A percentile compares a stretch with the other conserved stretches of the same genome.
phyloP scores from a whole-genome alignment of 1,284 basidiomycete species.

The Apiotrichum mycotoxinovorans region DNA sequence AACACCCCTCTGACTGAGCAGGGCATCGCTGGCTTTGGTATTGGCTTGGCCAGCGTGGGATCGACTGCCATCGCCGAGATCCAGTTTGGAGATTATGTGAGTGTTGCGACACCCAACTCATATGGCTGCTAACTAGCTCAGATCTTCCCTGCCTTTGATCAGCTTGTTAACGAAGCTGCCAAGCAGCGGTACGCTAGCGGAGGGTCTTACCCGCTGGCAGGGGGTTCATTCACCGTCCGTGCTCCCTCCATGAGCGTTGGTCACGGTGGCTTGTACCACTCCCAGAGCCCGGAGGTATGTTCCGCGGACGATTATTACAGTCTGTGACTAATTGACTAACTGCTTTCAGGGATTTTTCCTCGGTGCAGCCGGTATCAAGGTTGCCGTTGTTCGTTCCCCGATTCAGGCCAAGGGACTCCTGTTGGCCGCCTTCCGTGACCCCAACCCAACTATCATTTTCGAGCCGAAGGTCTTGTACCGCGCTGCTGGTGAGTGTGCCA shows the following conservation, averaged over 20 bases:
- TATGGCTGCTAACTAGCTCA: constrained; percentile 35
- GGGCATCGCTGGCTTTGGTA: constrained; percentile 91
- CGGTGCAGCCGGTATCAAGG: constrained; percentile 84
- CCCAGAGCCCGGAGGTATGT: constrained; percentile 74
- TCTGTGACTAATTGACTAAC: not conserved
- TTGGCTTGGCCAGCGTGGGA: constrained; percentile 87
- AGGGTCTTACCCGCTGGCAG: constrained; percentile 61
- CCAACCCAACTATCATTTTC: constrained; percentile 90
- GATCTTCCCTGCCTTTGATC: constrained; percentile 87
- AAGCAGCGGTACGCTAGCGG: constrained; percentile 88
- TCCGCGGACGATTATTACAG: not conserved
- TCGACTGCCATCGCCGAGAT: constrained; percentile 94
- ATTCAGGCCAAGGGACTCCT: constrained; percentile 91
- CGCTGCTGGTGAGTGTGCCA: constrained; percentile 29
- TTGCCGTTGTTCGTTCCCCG: constrained; percentile 87
- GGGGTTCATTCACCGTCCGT: constrained; percentile 80
- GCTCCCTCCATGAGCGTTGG: constrained; percentile 87
- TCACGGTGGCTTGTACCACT: constrained; percentile 89
- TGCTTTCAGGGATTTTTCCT: constrained; percentile 70
- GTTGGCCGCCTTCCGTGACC: constrained; percentile 78
- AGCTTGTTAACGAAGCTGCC: constrained; percentile 90
- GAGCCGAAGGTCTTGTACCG: constrained; percentile 68
- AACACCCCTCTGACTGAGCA: constrained; percentile 92
- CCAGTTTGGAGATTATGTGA: constrained; percentile 55
- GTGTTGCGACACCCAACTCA: not conserved